These are phyloP conservation scores for Daldinia concentrica DNA, from an alignment of 495 filamentous ascomycete species.

Conservation along the genomic window DNA sequence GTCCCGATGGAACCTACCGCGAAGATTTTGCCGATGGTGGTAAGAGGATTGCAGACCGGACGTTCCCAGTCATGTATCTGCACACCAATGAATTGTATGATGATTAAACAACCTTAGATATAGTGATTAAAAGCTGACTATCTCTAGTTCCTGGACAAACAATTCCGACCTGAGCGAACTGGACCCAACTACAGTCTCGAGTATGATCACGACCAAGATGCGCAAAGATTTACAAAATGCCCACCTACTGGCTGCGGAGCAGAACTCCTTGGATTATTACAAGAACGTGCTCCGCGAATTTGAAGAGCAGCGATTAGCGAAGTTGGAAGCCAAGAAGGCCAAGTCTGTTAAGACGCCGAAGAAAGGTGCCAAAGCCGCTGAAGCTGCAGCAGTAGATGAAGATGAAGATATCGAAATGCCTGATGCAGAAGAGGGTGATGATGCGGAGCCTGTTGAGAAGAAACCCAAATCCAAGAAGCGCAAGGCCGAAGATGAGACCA, in stretches of 20 bases:
- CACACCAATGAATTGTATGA: constrained; percentile 94
- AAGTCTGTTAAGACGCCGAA: constrained; percentile 70
- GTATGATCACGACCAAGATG: constrained; percentile 73
- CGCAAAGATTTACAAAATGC: constrained; percentile 76
- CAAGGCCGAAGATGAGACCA: constrained; percentile 73
- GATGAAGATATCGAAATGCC: constrained; percentile 81
- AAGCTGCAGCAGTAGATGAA: constrained; percentile 51
- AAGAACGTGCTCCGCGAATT: constrained; percentile 77
- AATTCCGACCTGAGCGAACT: constrained; percentile 81
- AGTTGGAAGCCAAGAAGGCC: constrained; percentile 67
- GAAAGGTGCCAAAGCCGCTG: constrained; percentile 69
- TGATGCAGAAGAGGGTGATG: constrained; percentile 64
- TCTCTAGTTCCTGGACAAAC: constrained; percentile 78
- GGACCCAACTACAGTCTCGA: constrained; percentile 71
- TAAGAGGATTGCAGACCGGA: constrained; percentile 81
- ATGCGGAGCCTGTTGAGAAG: constrained; percentile 59
- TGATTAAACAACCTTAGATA: background rate
- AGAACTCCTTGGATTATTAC: constrained; percentile 76
- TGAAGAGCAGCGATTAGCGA: constrained; percentile 66
- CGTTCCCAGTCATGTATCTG: constrained; percentile 93
- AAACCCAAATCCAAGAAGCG: constrained; percentile 74
- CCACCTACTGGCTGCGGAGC: constrained; percentile 75
- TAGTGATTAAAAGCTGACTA: constrained; percentile 26
- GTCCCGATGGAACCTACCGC: constrained; percentile 81
- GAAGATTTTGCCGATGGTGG: constrained; percentile 84